These are phyloP conservation scores for Trichomonascaceae sp. DNA, from an alignment of 1,139 yeast genomes.

Conservation along the genomic window DNA sequence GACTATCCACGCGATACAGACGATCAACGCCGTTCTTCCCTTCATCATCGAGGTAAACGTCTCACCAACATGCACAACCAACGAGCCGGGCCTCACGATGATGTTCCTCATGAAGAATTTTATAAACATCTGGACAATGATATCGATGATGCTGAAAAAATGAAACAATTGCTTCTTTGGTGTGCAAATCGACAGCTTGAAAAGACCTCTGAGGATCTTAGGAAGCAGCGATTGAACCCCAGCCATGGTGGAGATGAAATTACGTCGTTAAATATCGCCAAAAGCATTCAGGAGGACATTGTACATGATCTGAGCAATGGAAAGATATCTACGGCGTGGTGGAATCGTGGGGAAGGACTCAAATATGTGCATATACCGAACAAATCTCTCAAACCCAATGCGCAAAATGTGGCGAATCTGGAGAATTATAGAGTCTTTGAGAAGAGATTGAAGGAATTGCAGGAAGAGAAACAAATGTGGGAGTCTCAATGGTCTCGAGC, in stretches of 20 bases:
- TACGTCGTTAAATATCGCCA: constrained; percentile 38
- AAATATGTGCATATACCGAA: constrained; percentile 25
- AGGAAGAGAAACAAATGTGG: constrained; percentile 49
- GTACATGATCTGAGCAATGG: constrained; percentile 55
- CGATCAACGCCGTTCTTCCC: constrained; percentile 25
- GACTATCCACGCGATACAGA: background rate
- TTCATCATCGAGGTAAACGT: constrained; percentile 54
- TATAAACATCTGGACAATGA: constrained; percentile 57
- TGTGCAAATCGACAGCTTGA: constrained; percentile 50
- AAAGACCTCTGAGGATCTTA: constrained; percentile 29
- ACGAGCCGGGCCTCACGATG: constrained; percentile 60
- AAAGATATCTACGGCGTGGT: constrained; percentile 62
- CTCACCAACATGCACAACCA: constrained; percentile 70
- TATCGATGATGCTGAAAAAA: constrained; percentile 65
- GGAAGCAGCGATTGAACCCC: constrained; percentile 21
- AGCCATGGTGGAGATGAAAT: constrained; percentile 18
- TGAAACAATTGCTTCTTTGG: constrained; percentile 69
- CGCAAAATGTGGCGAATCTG: constrained; percentile 48
- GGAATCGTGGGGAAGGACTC: constrained; percentile 36
- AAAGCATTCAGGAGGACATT: constrained; percentile 60
- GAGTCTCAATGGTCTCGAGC: constrained; percentile 20
- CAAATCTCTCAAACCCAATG: constrained; percentile 41
- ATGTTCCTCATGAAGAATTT: constrained; percentile 50
- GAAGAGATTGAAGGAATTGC: constrained; percentile 40
- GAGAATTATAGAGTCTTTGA: constrained; percentile 43